phyloP scores from a whole-genome alignment of 768 basidiomycete species.

The Suillus subluteus region DNA sequence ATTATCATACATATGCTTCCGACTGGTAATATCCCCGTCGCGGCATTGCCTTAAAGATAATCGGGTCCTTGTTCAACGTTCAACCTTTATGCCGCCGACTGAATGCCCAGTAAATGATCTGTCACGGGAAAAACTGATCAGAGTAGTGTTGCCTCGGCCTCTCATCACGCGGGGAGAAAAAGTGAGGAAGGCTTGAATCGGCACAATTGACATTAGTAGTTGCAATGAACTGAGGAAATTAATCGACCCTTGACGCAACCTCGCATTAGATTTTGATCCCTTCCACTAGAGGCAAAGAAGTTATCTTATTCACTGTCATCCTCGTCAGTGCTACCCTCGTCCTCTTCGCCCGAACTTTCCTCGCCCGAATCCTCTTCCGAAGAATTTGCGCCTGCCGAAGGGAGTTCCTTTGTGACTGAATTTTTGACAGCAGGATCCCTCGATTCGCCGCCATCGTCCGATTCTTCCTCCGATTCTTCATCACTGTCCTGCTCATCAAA shows the following conservation, averaged over 20 bases:
- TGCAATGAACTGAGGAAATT: background rate
- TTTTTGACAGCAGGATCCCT: conserved; percentile 14
- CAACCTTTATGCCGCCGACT: background rate
- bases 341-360: conserved; percentile 22
- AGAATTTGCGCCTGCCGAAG: background rate
- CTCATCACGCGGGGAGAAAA: background rate
- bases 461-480: conserved; percentile 39
- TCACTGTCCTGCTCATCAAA: conserved; percentile 78
- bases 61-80: background rate
- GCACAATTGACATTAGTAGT: background rate
- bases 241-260: background rate
- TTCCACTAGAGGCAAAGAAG: conserved; percentile 6
- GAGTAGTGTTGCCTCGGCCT: background rate
- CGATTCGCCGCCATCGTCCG: conserved; percentile 24
- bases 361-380: conserved; percentile 26
- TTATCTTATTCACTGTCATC: conserved; percentile 17
- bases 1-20: background rate
- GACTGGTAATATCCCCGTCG: background rate
- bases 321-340: conserved; percentile 9
- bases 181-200: background rate
- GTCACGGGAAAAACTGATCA: too few species aligned
- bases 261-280: conserved; percentile 12
- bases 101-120: background rate
- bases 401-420: background rate
- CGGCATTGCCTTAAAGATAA: too few species aligned